Evolutionary conservation across 768 basidiomycete genomes (phyloP), one percentile per base, ranked within the genome.

Genomic region (Trametes meyenii): DNA sequence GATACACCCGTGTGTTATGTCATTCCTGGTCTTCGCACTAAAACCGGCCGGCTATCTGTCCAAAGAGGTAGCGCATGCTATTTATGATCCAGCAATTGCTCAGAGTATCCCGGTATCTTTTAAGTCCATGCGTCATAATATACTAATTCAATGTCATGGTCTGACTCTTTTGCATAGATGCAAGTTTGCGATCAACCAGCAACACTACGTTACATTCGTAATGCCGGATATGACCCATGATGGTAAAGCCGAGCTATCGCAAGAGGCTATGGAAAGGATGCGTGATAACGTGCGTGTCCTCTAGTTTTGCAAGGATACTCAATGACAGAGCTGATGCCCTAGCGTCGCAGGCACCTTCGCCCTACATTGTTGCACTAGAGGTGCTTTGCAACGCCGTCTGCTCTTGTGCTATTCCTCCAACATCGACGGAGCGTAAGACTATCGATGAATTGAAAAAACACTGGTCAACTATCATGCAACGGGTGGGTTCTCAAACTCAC

Each of bases 391-490:
- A 52, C 26, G 59, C 59, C 12, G 35, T 24, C 10, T 11, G 39
- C 5, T 44, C 45, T 12, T 60, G 51, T 11, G 35, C 44, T 2
- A 39, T 38, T 14, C 50, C 59, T n/a, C 36, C 51, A 3, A 54
- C 51, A 2, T 13, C 50, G 5, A 60, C 52, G 2, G 59, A 60
- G 45, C 42, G 24, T 16, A 60, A 60, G 36, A 60, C 48, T 45
- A 48, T 60, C 19, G 59, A 54, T 17, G 59, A 60, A 24, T 17
- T 60, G n/a, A 60, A 52, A 45, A 53, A 49, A 24, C 21, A 60
- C 36, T 60, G 59, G 59, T 39, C 43, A 13, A 39, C 50, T n/a
- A 53, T 60, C 42, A 49, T 60, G 59, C 50, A 60, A 24, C 59
- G 59, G 35, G 59, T 60, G 16, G 2, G 21, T 23, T 12, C 21